Evolutionary conservation across 768 basidiomycete species (phyloP).

Genomic region (Steccherinum ochraceum): DNA sequence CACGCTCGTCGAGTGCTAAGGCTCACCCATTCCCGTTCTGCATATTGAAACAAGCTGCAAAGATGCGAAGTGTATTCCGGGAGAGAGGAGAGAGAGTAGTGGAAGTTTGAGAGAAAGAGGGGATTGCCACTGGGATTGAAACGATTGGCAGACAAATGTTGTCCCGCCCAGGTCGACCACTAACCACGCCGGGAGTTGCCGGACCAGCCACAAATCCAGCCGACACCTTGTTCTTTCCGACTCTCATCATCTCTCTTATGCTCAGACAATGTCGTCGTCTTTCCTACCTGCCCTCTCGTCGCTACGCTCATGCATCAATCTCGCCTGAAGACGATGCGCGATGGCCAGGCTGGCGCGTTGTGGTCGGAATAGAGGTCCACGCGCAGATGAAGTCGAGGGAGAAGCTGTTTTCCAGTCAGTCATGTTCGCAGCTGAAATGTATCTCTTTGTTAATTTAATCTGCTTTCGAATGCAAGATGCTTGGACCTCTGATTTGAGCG

Average conservation of each 20-base stretch:
- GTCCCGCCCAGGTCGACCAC: background rate
- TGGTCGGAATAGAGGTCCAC: conserved; percentile 94
- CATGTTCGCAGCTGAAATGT: background rate
- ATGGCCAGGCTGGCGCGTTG: conserved; percentile 86
- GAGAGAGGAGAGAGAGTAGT: background rate
- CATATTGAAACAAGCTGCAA: background rate
- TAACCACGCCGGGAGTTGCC: background rate
- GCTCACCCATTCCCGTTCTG: conserved; percentile 9
- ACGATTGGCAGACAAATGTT: background rate
- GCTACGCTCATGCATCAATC: conserved; percentile 9
- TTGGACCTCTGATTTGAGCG: conserved; percentile 36
- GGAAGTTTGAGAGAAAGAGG: background rate
- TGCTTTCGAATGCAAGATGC: conserved; percentile 31
- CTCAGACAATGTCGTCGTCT: background rate
- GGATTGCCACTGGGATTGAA: background rate
- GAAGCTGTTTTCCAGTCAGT: conserved; percentile 82
- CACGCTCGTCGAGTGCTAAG: background rate
- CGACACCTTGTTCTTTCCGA: background rate
- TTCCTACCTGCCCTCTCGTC: background rate
- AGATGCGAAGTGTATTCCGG: background rate
- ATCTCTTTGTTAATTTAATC: background rate
- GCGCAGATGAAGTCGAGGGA: conserved; percentile 83
- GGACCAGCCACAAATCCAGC: background rate
- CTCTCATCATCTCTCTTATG: conserved; percentile 5
- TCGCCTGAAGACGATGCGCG: conserved; percentile 24